phyloP scores from a whole-genome alignment of 148 eudicot species.

The Fagopyrum homotropicum region DNA sequence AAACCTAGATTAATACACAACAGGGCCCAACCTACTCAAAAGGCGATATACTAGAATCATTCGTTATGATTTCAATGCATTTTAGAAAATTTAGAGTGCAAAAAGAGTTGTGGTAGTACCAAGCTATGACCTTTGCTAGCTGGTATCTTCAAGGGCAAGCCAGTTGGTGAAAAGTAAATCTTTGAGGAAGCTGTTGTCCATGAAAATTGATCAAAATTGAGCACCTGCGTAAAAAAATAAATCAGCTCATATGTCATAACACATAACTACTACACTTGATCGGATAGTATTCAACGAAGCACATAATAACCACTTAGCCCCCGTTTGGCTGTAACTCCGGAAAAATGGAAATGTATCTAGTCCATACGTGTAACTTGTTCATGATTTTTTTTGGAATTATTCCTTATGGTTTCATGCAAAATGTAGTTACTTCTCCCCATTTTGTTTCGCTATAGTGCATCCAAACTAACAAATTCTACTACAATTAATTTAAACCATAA shows the following conservation, averaged over 20 bases:
- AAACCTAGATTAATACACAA: conserved; percentile 40
- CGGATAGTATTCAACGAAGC: background rate
- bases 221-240: conserved; percentile 40
- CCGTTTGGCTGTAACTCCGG: too few relatives aligned
- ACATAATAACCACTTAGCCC: too few relatives aligned
- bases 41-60: conserved; percentile 1
- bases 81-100: background rate
- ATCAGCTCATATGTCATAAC: background rate
- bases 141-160: conserved; percentile 88
- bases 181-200: conserved; percentile 92
- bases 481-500: too few relatives aligned
- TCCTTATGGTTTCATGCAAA: too few relatives aligned
- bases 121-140: conserved; percentile 89
- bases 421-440: too few relatives aligned
- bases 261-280: background rate
- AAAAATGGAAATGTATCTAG: too few relatives aligned
- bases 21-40: conserved; percentile 13
- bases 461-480: too few relatives aligned
- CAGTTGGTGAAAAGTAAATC: conserved; percentile 84
- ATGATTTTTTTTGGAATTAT: too few relatives aligned
- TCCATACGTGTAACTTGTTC: too few relatives aligned
- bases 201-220: conserved; percentile 73
- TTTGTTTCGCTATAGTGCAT: too few relatives aligned
- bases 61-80: background rate
- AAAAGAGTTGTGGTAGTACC: conserved; percentile 32